These are phyloP conservation scores for Paraphaeosphaeria sporulosa DNA, from an alignment of 2,329 filamentous ascomycete species.

Conservation along the genomic window DNA sequence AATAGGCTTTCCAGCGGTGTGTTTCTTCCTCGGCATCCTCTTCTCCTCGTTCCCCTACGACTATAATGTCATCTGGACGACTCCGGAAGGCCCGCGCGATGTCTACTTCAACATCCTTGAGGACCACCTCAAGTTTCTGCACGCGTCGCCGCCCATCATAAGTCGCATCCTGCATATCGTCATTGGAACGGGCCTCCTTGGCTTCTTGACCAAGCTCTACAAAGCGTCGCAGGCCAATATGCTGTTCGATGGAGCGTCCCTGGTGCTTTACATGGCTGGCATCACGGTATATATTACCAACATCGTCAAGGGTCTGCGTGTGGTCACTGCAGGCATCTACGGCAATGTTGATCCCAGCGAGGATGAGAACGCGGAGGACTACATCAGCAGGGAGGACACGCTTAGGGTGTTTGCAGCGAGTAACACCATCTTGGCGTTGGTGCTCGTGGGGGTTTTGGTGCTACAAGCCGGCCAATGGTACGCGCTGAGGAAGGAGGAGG, in stretches of 20 bases:
- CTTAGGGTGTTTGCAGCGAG: conserved; percentile 90
- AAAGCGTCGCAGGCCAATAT: conserved; percentile 92
- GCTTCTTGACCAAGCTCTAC: conserved; percentile 95
- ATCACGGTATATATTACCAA: conserved; percentile 94
- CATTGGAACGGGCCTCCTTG: conserved; percentile 83
- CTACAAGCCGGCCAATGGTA: conserved; percentile 99
- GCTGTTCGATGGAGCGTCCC: conserved; percentile 82
- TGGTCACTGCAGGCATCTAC: conserved; percentile 77
- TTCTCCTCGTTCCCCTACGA: conserved; percentile 97
- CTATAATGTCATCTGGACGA: conserved; percentile 85
- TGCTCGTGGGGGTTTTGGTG: conserved; percentile 89
- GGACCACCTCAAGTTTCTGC: conserved; percentile 87
- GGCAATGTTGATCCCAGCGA: conserved; percentile 53
- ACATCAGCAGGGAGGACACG: conserved; percentile 85
- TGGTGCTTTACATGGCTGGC: conserved; percentile 81
- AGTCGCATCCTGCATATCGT: conserved; percentile 93
- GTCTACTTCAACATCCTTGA: conserved; percentile 86
- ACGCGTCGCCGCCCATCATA: conserved; percentile 90
- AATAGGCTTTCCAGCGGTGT: conserved; percentile 62
- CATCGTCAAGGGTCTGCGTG: conserved; percentile 91
- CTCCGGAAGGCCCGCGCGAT: conserved; percentile 65
- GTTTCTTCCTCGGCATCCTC: conserved; percentile 97
- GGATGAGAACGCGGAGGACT: conserved; percentile 62
- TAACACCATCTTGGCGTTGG: conserved; percentile 93
- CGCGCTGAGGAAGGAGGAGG: conserved; percentile 88